Evolutionary conservation across 2,329 filamentous ascomycete genomes (phyloP), one percentile per base, ranked within the genome.

Genomic region (Ceratocystis destructans): DNA sequence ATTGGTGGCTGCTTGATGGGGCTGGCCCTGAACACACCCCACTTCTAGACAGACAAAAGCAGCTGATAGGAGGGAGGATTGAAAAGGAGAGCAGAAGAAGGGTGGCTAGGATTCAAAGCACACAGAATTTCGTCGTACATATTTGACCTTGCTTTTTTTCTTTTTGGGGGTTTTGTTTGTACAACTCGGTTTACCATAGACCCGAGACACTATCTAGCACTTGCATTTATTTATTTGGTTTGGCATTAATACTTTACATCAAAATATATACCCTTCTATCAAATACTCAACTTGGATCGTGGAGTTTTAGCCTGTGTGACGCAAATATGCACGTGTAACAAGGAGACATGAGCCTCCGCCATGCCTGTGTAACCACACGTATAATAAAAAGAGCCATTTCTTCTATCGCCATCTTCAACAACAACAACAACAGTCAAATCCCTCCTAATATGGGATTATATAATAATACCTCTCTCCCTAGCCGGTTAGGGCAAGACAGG

Each of bases 401-500:
- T 28, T 45, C 37, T 22, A 22, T 22, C 63, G 45, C 22, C 17
- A 20, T 37, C 7, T 33, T 31, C 33, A 59, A 59, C 55, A n/a
- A 25, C 33, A 59, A 59, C 55, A n/a, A 25, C 55, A n/a, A 25
- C 7, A 33, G 55, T n/a, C 55, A 15, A 15, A 17, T 37, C 17
- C 25, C 55, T 59, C n/a, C 1, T 10, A 53, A 12, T 22, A n/a
- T 53, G 17, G 48, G 22, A 7, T 4, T 53, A 7, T 53, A 53
- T n/a, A 25, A 17, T 48, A 8, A 53, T 6, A n/a, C 12, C 48
- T 53, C 10, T 15, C 17, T 25, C 28, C 28, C 55, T 59, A 82
- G 50, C 76, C 74, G 45, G 80, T 82, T 67, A 94, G 78, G 69
- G 89, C 88, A 70, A 94, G 82, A 75, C 89, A 94, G 61, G 89